Evolutionary conservation across 2,329 filamentous ascomycete species (phyloP), one percentile per base, ranked within the genome.

Genomic region (Venturia pyrina): DNA sequence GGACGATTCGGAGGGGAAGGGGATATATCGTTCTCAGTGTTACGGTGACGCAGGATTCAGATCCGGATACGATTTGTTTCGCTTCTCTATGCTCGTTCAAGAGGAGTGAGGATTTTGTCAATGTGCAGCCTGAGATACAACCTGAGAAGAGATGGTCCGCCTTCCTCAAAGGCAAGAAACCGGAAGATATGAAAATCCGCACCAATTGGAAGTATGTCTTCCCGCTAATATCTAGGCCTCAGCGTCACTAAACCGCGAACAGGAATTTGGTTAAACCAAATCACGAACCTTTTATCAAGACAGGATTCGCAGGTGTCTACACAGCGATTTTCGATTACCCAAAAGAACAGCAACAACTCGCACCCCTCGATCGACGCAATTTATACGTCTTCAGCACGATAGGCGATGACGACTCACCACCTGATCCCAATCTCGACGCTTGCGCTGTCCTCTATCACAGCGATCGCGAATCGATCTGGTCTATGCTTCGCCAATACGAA

Each of bases 371-470:
- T 43, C 34, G 64, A 5, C 24, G 19, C 17, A 62, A 62, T 41
- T 37, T 66, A 21, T 66, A 62, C 32, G 24, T 66, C 40, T 66
- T 46, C 56, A 40, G 40, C 19, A 37, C 57, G 15, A 32, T 41
- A 15, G n/a, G 24, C 10, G 64, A 66, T 11, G 37, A 34, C 24
- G 24, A 34, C 28, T 40, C 56, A 17, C 34, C 28, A 4, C 8
- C 57, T 15, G 64, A 66, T 37, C 53, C 48, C 15, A 66, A 66
- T 21, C 64, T 66, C 8, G 64, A 66, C 21, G 64, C 64, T 7
- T 61, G 56, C 21, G 64, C 64, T 24, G 57, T 62, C 21, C 64
- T 66, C n/a, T 66, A 62, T 28, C 64, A 66, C 40, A 57, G 44
- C 59, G 64, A 66, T 32, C 64, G 64, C 41, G 64, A 66, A 53